A percentile compares a stretch with the other conserved stretches of the same genome.
phyloP scores from a whole-genome alignment of 177 flowering plant genomes.

The Vitis hybrid region DNA sequence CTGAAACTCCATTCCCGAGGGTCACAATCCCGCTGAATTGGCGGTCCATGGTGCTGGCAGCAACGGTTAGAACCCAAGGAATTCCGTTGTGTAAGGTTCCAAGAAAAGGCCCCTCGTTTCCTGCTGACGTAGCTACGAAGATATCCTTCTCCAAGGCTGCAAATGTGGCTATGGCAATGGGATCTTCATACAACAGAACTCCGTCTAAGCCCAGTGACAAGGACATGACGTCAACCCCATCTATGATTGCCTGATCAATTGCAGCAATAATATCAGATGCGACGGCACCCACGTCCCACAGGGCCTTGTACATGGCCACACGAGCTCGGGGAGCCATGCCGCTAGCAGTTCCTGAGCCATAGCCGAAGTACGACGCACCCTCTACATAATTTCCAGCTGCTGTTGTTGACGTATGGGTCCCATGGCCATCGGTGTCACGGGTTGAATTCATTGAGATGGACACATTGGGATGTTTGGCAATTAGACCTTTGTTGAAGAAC shows the following conservation, averaged over 20 bases:
- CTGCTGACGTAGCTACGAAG: constrained; percentile 66
- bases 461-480: constrained; percentile 29
- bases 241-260: constrained; percentile 62
- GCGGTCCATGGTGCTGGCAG: constrained; percentile 67
- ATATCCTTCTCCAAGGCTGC: constrained; percentile 68
- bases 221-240: constrained; percentile 74
- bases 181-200: constrained; percentile 40
- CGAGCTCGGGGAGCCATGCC: constrained; percentile 63
- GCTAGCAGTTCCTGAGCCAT: constrained; percentile 47
- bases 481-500: constrained; percentile 54
- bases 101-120: constrained; percentile 62
- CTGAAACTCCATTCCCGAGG: constrained; percentile 36
- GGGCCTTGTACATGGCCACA: constrained; percentile 67
- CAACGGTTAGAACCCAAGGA: constrained; percentile 77
- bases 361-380: constrained; percentile 60
- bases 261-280: constrained; percentile 66
- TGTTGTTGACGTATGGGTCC: constrained; percentile 68
- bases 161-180: constrained; percentile 69
- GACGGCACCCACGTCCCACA: constrained; percentile 39
- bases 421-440: constrained; percentile 65
- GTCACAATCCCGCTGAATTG: constrained; percentile 33
- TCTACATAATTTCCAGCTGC: constrained; percentile 51
- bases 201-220: constrained; percentile 57
- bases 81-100: constrained; percentile 50
- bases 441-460: constrained; percentile 52